Percentiles rank a stretch among this genome's conserved stretches.
phyloP scores from a whole-genome alignment of 2,329 filamentous ascomycete genomes.

The Colletotrichum sp. region DNA sequence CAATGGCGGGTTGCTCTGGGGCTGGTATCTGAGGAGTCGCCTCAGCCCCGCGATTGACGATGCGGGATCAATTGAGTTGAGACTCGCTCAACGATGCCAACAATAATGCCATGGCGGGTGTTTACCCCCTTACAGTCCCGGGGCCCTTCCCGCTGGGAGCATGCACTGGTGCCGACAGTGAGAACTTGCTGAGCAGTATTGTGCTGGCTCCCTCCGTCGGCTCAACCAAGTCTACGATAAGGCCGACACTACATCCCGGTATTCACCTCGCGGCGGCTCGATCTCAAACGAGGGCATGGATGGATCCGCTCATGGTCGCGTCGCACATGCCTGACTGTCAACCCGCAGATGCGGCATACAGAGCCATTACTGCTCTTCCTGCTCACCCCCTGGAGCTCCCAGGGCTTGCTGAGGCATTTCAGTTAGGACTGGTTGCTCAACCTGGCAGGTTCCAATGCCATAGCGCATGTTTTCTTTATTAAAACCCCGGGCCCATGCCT shows the following conservation, averaged over 20 bases:
- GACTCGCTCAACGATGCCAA: background rate
- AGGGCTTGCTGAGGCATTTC: too few species aligned
- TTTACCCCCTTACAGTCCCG: background rate
- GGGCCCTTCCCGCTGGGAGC: background rate
- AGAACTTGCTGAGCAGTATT: too few species aligned
- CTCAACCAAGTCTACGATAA: background rate
- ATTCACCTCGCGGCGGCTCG: background rate
- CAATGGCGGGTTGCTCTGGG: background rate
- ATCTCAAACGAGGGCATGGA: background rate
- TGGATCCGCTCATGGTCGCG: background rate
- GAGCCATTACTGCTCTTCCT: background rate
- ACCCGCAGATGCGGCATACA: background rate
- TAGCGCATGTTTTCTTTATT: background rate
- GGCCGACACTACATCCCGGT: background rate
- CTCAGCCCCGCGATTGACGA: rapidly evolving
- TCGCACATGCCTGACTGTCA: background rate
- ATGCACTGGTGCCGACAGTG: background rate
- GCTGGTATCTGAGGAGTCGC: background rate
- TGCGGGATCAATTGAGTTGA: background rate
- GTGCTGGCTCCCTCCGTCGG: background rate
- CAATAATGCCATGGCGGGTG: rapidly evolving
- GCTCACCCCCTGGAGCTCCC: too few species aligned
- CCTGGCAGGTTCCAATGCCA: background rate
- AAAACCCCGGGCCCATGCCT: background rate
- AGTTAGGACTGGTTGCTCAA: too few species aligned